These are phyloP conservation scores for Yamadazyma songkhlaensis DNA, from an alignment of 1,139 yeast species.

Conservation along the genomic window DNA sequence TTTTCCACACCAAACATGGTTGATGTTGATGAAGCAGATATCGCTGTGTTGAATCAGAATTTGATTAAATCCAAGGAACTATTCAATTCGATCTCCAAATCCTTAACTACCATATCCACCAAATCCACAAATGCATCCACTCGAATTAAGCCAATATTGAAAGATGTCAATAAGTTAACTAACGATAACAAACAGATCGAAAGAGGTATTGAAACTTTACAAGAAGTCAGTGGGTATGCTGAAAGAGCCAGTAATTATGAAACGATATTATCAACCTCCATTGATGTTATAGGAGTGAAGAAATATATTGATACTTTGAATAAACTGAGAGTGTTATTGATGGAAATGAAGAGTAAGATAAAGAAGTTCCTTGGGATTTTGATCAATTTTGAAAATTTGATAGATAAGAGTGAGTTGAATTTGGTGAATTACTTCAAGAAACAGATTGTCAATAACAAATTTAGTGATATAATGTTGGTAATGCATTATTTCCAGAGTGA, in stretches of 20 bases:
- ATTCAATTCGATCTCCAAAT: conserved; percentile 53
- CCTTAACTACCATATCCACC: conserved; percentile 53
- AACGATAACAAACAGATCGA: conserved; percentile 59
- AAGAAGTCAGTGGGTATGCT: conserved; percentile 66
- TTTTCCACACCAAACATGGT: conserved; percentile 14
- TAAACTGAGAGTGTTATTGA: conserved; percentile 30
- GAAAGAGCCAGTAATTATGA: conserved; percentile 55
- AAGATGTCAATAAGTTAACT: conserved; percentile 57
- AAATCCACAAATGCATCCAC: conserved; percentile 62
- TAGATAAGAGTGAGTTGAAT: conserved; percentile 45
- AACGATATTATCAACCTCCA: conserved; percentile 33
- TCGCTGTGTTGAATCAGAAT: conserved; percentile 76
- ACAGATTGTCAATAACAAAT: conserved; percentile 15
- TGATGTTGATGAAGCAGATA: conserved; percentile 81
- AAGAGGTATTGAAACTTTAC: conserved; percentile 56
- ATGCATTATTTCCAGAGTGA: conserved; percentile 41
- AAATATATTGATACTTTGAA: conserved; percentile 38
- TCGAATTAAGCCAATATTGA: conserved; percentile 69
- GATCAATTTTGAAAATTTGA: conserved; percentile 42
- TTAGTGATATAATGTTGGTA: conserved; percentile 28
- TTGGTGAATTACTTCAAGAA: conserved; percentile 33
- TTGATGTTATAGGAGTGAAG: conserved; percentile 37
- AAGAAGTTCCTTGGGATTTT: conserved; percentile 50
- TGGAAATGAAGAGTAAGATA: conserved; percentile 37
- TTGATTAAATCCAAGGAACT: conserved; percentile 57